Evolutionary conservation across 139 green algal genomes (phyloP).

Genomic region (Pleodorina starrii): DNA sequence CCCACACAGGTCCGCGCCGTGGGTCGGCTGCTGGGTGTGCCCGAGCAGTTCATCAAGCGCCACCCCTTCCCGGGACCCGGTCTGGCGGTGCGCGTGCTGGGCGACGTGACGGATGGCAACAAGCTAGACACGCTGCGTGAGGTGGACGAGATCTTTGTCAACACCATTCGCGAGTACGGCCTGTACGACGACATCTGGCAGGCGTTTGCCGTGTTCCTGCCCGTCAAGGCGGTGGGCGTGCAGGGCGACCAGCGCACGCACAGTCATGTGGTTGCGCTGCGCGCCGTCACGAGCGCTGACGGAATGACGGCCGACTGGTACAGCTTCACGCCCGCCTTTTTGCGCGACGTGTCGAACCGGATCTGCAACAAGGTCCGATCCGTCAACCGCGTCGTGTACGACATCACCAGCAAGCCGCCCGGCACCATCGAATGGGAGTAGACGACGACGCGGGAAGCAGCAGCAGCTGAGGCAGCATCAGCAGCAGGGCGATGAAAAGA

Average conservation of each 20-base stretch:
- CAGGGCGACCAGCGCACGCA: slow-evolving; percentile 97
- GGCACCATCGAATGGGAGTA: slow-evolving; percentile 99
- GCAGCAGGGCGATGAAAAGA: too few species aligned
- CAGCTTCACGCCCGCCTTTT: slow-evolving; percentile 93
- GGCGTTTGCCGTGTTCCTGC: slow-evolving; percentile 99
- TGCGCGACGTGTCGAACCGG: slow-evolving; percentile 88
- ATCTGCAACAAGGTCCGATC: slow-evolving; percentile 96
- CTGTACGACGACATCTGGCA: slow-evolving; percentile 99
- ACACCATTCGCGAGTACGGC: slow-evolving; percentile 92
- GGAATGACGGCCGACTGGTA: slow-evolving; percentile 99
- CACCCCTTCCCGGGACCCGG: slow-evolving; percentile 98
- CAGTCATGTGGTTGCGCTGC: slow-evolving; percentile 93
- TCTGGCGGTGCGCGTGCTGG: slow-evolving; percentile 96
- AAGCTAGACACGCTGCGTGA: slow-evolving; percentile 80
- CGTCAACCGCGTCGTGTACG: slow-evolving; percentile 98
- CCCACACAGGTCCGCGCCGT: slow-evolving; percentile 82
- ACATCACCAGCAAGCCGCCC: slow-evolving; percentile 98
- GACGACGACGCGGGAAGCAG: too few species aligned
- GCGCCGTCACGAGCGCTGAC: slow-evolving; percentile 91
- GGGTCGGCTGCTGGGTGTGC: slow-evolving; percentile 76
- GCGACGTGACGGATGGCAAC: slow-evolving; percentile 90
- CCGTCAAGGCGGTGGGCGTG: slow-evolving; percentile 88
- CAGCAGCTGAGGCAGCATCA: too few species aligned
- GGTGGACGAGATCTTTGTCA: slow-evolving; percentile 98
- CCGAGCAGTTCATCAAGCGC: slow-evolving; percentile 90